Base-by-base conservation (phyloP, 768 basidiomycete species). In the Mycena rosella region DNA sequence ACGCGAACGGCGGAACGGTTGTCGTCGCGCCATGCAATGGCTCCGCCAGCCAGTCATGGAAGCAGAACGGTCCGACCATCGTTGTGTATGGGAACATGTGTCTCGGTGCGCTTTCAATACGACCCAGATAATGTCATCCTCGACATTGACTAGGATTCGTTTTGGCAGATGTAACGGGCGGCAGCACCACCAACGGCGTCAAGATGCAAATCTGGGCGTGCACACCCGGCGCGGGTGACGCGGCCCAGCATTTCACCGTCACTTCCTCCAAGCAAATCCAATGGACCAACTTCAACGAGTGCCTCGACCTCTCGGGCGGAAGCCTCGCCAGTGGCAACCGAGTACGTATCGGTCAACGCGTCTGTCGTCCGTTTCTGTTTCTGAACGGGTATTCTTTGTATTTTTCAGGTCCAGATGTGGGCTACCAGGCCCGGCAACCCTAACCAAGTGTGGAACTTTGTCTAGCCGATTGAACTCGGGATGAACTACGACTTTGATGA, bases 401-500 rank as follows among this genome's bases (percentile, higher is more conserved):
- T 47, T 34, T 38, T 34, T 5, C 45, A 60, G 60, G 36, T 61
- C 36, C 60, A 61, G 38, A 61, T 61, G 60, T 61, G 61, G 61
- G 42, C 20, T 30, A 55, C 52, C 45, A 15, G 38, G 17, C 8
- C 52, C 22, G 52, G 52, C 15, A 54, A 63, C 13, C 40, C 29
- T 62, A 84, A 73, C 18, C 82, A 86, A 5, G 78, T 63, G 24
- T 63, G 61, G 61, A 63, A 63, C 29, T 24, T 54, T 14, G 61
- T 63, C 27, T 63, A 27, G 45, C 47, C 30, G 17, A 15, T 40
- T n/a, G n/a, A n/a, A n/a, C n/a, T n/a, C n/a, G n/a, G n/a, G 29
- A 52, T 52, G 22, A 8, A 55, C 32, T 52, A 30, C 3, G 32
- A 52, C 51, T 18, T 24, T 10, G 6, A 2, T 3, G 5, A 5